Evolutionary conservation across 2,329 filamentous ascomycete genomes (phyloP), one percentile per base, ranked within the genome.

Genomic region (Chaetomiaceae sp.): DNA sequence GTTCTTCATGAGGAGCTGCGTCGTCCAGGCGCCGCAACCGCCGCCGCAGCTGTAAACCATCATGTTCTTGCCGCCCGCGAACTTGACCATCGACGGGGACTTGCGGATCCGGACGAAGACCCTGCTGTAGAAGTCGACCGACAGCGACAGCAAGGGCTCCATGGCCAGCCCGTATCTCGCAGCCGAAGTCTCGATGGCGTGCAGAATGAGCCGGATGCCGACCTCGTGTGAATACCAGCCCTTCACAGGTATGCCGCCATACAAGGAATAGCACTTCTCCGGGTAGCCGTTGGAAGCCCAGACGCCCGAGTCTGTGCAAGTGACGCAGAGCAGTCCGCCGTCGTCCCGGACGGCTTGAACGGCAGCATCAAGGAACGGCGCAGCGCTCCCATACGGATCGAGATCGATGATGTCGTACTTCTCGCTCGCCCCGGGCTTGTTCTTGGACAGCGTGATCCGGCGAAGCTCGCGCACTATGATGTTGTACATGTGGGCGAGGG

Each of bases 401-500:
- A 99, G 80, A 68, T 99, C 94, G 59, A 99, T 94, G 20, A 96
- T 91, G 69, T 97, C 89, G 68, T 95, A 99, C 65, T 83, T 78
- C 58, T 74, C 72, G 29, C 70, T 67, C 47, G 68, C 72, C 56
- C 73, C 68, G 20, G 66, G 62, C 53, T 72, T 65, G 55, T 75
- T 69, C 40, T 62, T 65, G 20, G 52, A 15, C 61, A 65, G 48
- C 67, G 67, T 67, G 20, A 64, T 64, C n/a, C 72, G 63, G 63
- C 78, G 69, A 33, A 79, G 67, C 50, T 79, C 77, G 34, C 77
- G 71, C 6, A 83, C 80, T 42, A 87, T 76, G 49, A 82, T 74
- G 57, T 80, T 79, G 69, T 97, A 96, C 92, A 99, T 97, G 70
- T 95, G 89, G 4, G 83, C 84, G 43, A 94, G 82, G 1, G 94